These are phyloP conservation scores for Zygoascus biomembranicola DNA, from an alignment of 805 yeast species.

Conservation along the genomic window DNA sequence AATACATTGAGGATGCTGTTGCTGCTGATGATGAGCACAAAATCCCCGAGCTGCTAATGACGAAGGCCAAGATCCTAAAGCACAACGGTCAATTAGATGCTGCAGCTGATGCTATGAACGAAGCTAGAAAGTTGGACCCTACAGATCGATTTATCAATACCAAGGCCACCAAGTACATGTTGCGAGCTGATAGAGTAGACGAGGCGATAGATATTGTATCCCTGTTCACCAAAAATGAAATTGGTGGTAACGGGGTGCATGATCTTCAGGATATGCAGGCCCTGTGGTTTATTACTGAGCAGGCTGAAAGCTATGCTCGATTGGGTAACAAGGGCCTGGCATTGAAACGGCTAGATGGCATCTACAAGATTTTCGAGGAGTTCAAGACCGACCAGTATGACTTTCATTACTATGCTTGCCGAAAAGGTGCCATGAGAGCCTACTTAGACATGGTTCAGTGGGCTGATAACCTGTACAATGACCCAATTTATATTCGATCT, in stretches of 20 bases:
- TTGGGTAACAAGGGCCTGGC: constrained; percentile 61
- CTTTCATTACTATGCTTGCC: constrained; percentile 86
- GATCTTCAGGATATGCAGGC: constrained; percentile 87
- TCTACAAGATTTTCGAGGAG: constrained; percentile 58
- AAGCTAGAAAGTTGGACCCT: constrained; percentile 67
- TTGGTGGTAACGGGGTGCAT: constrained; percentile 71
- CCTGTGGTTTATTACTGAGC: constrained; percentile 79
- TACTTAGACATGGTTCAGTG: constrained; percentile 70
- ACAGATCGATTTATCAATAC: constrained; percentile 91
- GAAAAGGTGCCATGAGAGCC: constrained; percentile 84
- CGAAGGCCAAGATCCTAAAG: constrained; percentile 74
- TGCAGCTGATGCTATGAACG: constrained; percentile 61
- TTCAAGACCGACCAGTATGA: constrained; percentile 83
- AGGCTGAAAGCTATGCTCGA: constrained; percentile 75
- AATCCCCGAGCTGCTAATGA: constrained; percentile 68
- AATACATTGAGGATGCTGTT: constrained; percentile 53
- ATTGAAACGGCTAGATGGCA: constrained; percentile 64
- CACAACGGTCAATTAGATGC: constrained; percentile 51
- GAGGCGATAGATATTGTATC: constrained; percentile 68
- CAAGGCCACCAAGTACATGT: constrained; percentile 72
- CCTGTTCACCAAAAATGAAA: constrained; percentile 78
- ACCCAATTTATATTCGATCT: constrained; percentile 67
- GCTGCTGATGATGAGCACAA: constrained; percentile 62
- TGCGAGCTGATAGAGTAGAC: constrained; percentile 67
- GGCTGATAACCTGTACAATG: constrained; percentile 67